A percentile compares a stretch with the other conserved stretches of the same genome.
phyloP scores from a whole-genome alignment of 2,329 filamentous ascomycete species.

The Penicillium sp. region DNA sequence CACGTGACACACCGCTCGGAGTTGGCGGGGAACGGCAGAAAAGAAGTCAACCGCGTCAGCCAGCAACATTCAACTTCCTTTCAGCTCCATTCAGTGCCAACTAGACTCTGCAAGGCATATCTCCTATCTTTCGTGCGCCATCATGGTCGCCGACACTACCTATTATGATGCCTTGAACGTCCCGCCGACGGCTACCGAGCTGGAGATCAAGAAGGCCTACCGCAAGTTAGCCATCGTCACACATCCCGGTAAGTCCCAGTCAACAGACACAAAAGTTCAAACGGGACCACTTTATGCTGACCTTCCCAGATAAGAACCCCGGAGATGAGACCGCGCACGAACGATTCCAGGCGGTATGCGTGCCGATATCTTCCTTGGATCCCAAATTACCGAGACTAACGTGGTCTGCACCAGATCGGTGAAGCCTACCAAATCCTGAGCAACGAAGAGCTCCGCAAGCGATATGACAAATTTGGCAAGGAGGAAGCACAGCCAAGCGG shows the following conservation, averaged over 20 bases:
- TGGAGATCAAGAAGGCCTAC: constrained; percentile 97
- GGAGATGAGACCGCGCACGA: constrained; percentile 91
- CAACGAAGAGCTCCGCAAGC: constrained; percentile 80
- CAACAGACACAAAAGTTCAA: no score
- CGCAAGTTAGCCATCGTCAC: constrained; percentile 92
- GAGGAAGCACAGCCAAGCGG: constrained; percentile 88
- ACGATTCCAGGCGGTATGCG: constrained; percentile 83
- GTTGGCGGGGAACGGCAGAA: constrained; percentile 6
- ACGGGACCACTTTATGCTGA: no score
- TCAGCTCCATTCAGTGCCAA: not conserved
- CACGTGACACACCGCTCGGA: constrained; percentile 5
- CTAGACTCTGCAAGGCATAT: no score
- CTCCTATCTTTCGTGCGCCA: constrained; percentile 1
- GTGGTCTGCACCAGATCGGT: constrained; percentile 56
- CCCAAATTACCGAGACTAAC: constrained; percentile 1
- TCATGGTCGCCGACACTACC: constrained; percentile 83
- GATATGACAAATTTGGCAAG: constrained; percentile 97
- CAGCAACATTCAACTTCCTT: not conserved
- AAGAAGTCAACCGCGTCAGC: constrained; percentile 2
- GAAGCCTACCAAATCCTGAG: constrained; percentile 80
- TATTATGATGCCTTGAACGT: constrained; percentile 91
- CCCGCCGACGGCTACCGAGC: constrained; percentile 78
- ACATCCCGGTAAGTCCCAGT: constrained; percentile 69
- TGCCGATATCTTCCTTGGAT: not conserved
- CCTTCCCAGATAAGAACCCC: constrained; percentile 86